A percentile compares a stretch with the other conserved stretches of the same genome.
Conservation (phyloP, 75 land plant species). For the Chamaecyparis obtusa region DNA sequence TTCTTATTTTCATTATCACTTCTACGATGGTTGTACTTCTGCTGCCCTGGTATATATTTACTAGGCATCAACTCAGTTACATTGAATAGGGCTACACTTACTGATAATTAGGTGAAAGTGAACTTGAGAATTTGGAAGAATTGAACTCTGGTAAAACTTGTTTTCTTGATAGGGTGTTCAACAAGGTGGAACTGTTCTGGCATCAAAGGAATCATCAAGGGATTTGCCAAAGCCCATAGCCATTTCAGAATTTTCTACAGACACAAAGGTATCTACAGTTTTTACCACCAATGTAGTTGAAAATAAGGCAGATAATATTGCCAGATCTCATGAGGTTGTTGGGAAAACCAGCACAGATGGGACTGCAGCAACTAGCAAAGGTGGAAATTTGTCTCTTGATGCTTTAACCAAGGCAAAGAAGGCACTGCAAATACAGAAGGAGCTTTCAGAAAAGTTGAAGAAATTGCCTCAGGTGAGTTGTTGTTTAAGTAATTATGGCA, state of each 20-base stretch:
- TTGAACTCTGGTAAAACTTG: conserved; percentile 8
- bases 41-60: not conserved
- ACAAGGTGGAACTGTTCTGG: conserved; percentile 19
- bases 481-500: not conserved
- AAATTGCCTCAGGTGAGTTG: conserved; percentile 65
- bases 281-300: conserved; percentile 52
- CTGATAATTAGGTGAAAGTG: not conserved
- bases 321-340: conserved; percentile 76
- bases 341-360: conserved; percentile 81
- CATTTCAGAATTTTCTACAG: conserved; percentile 25
- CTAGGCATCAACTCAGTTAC: not conserved
- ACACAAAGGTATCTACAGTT: conserved; percentile 74
- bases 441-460: conserved; percentile 78
- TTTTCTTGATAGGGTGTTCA: conserved; percentile 30
- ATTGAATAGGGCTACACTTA: not conserved
- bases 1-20: not conserved
- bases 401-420: conserved; percentile 89
- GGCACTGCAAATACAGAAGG: conserved; percentile 81
- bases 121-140: conserved; percentile 3
- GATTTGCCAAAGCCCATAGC: conserved; percentile 19
- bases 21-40: not conserved
- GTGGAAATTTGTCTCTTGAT: conserved; percentile 70
- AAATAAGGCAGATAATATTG: conserved; percentile 73
- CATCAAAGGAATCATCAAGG: conserved; percentile 25
- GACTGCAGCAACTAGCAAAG: conserved; percentile 58